phyloP scores from a whole-genome alignment of 2,329 filamentous ascomycete species.

The Penicillium sp. region DNA sequence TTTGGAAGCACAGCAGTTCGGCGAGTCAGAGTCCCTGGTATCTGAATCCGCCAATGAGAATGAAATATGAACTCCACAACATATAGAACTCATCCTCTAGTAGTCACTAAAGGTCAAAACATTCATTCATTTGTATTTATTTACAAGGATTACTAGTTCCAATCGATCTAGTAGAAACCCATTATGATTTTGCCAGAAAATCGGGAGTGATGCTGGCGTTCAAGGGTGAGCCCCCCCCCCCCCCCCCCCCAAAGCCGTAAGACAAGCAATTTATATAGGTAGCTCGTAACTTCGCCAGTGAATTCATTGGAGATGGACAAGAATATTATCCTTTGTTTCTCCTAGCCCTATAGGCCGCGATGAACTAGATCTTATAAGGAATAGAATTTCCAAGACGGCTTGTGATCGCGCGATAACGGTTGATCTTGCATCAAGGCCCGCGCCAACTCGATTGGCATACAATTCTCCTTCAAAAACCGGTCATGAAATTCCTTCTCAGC shows the following conservation, averaged over 20 bases:
- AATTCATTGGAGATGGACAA: not conserved
- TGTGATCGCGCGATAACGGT: constrained; percentile 46
- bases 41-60: not conserved
- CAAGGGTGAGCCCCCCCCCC: not conserved
- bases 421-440: constrained; percentile 50
- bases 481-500: constrained; percentile 60
- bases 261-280: not conserved
- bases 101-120: no score
- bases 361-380: not conserved
- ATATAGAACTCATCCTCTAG: not conserved
- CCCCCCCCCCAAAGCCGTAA: not conserved
- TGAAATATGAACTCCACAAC: not conserved
- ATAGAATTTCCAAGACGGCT: constrained; percentile 55
- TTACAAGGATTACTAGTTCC: not conserved
- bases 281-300: not conserved
- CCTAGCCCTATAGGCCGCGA: not conserved
- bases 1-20: not conserved
- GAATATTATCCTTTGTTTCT: not conserved
- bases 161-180: not conserved
- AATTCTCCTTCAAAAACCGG: constrained; percentile 50
- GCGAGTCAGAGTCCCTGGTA: not conserved
- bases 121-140: not conserved
- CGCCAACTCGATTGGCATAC: constrained; percentile 29
- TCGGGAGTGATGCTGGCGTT: not conserved
- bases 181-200: not conserved